phyloP scores from a whole-genome alignment of 805 yeast genomes.

The Cyberlindnera suaveolens region DNA sequence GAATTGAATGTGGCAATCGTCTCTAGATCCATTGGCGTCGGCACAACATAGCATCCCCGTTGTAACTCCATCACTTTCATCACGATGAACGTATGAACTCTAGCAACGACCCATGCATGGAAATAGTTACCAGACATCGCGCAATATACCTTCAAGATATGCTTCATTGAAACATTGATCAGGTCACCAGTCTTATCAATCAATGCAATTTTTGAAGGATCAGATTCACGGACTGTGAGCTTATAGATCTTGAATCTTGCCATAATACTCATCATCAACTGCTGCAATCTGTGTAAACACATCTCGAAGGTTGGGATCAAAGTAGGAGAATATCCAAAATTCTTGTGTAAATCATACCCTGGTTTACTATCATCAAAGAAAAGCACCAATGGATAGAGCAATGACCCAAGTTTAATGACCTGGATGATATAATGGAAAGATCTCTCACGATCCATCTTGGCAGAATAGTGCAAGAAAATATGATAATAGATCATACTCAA shows the following conservation, averaged over 20 bases:
- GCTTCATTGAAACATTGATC: constrained; percentile 1
- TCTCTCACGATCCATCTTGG: constrained; percentile 4
- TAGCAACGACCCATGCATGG: constrained; percentile 22
- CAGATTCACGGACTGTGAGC: constrained; percentile 3
- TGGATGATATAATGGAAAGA: constrained; percentile 11
- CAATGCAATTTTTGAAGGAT: background rate
- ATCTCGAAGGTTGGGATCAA: constrained; percentile 20
- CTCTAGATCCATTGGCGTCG: constrained; percentile 5
- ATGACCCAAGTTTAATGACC: constrained; percentile 3
- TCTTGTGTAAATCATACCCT: constrained; percentile 14
- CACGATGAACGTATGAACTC: constrained; percentile 16
- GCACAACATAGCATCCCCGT: background rate
- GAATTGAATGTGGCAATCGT: constrained; percentile 9
- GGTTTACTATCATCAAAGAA: constrained; percentile 12
- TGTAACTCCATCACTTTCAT: constrained; percentile 8
- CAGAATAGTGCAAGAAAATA: constrained; percentile 16
- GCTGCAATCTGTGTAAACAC: constrained; percentile 15
- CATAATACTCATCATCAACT: constrained; percentile 12
- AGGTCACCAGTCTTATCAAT: constrained; percentile 12
- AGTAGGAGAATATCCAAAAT: constrained; percentile 17
- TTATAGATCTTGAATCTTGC: constrained; percentile 18
- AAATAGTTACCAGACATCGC: constrained; percentile 18
- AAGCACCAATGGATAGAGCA: constrained; percentile 8
- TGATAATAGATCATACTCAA: constrained; percentile 20
- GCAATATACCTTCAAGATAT: constrained; percentile 8